These are phyloP conservation scores for Kregervanrija delftensis DNA, from an alignment of 805 yeast genomes.

Conservation along the genomic window DNA sequence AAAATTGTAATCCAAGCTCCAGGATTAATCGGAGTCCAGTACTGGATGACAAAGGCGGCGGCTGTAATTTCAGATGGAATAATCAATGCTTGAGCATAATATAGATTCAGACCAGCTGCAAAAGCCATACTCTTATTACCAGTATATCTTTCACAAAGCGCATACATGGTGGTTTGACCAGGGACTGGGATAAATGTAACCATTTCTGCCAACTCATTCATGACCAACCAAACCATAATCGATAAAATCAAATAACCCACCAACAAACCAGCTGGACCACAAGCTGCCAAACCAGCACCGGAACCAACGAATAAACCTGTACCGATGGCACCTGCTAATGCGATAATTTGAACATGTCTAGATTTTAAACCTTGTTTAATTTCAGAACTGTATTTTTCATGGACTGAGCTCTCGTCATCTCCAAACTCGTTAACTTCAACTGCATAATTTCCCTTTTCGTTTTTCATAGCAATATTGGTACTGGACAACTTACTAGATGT, in stretches of 20 bases:
- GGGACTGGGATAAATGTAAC: slow-evolving; percentile 54
- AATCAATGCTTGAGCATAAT: slow-evolving; percentile 26
- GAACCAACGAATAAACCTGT: slow-evolving; percentile 50
- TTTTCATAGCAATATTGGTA: background rate
- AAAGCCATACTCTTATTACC: slow-evolving; percentile 23
- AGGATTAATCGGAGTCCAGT: slow-evolving; percentile 48
- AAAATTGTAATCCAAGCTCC: slow-evolving; percentile 57
- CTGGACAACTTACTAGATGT: background rate
- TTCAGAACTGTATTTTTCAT: slow-evolving; percentile 1
- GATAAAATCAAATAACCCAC: slow-evolving; percentile 58
- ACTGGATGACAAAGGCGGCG: slow-evolving; percentile 51
- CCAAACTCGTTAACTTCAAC: slow-evolving; percentile 4
- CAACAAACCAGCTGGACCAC: slow-evolving; percentile 34
- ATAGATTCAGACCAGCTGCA: slow-evolving; percentile 33
- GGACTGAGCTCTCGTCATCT: background rate
- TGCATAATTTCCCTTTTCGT: background rate
- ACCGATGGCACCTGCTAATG: slow-evolving; percentile 69
- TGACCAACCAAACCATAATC: slow-evolving; percentile 55
- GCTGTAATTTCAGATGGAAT: slow-evolving; percentile 50
- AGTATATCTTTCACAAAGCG: slow-evolving; percentile 23
- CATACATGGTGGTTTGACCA: slow-evolving; percentile 35
- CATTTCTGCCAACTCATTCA: slow-evolving; percentile 60
- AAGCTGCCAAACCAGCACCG: slow-evolving; percentile 33
- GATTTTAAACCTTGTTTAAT: slow-evolving; percentile 37
- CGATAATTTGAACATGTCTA: slow-evolving; percentile 55